A percentile compares a stretch with the other conserved stretches of the same genome.
These are phyloP conservation scores for Lanmaoa pseudosensibilis DNA, from an alignment of 768 basidiomycete genomes.

Conservation along the genomic window DNA sequence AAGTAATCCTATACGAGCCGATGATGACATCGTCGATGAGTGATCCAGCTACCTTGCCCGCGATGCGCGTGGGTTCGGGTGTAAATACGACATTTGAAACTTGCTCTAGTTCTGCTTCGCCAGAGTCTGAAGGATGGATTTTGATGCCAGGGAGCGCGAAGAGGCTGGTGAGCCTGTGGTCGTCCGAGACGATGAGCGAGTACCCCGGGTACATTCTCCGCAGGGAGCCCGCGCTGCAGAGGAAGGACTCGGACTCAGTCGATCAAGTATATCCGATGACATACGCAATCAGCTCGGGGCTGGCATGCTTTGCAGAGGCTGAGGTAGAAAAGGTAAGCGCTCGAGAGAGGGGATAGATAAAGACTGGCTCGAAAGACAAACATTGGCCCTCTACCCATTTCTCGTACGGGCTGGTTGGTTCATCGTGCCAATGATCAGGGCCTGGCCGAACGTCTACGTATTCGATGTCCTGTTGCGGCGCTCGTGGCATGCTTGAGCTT, in stretches of 20 bases:
- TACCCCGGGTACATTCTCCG: constrained; percentile 60
- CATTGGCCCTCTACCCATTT: too few species aligned
- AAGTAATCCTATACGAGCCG: constrained; percentile 54
- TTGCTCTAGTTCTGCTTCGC: constrained; percentile 46
- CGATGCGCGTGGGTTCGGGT: constrained; percentile 40
- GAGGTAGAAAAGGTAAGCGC: constrained; percentile 1
- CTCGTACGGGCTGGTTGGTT: too few species aligned
- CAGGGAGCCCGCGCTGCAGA: constrained; percentile 44
- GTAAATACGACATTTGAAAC: constrained; percentile 51
- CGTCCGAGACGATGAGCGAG: constrained; percentile 54
- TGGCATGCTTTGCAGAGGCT: constrained; percentile 56
- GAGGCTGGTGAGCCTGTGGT: constrained; percentile 46
- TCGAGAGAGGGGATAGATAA: not conserved
- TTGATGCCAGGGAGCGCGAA: constrained; percentile 51
- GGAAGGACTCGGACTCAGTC: not conserved
- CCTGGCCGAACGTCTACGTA: too few species aligned
- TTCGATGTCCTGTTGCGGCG: too few species aligned
- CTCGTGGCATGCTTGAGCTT: too few species aligned
- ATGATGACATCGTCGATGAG: constrained; percentile 52
- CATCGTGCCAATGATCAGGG: too few species aligned
- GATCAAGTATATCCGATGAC: constrained; percentile 8
- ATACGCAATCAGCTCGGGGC: constrained; percentile 49
- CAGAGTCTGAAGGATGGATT: constrained; percentile 45
- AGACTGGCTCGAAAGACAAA: too few species aligned
- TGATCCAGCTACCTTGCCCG: constrained; percentile 47